Base-by-base conservation (phyloP, 2,329 filamentous ascomycete genomes). In the Spiromastix sp. region DNA sequence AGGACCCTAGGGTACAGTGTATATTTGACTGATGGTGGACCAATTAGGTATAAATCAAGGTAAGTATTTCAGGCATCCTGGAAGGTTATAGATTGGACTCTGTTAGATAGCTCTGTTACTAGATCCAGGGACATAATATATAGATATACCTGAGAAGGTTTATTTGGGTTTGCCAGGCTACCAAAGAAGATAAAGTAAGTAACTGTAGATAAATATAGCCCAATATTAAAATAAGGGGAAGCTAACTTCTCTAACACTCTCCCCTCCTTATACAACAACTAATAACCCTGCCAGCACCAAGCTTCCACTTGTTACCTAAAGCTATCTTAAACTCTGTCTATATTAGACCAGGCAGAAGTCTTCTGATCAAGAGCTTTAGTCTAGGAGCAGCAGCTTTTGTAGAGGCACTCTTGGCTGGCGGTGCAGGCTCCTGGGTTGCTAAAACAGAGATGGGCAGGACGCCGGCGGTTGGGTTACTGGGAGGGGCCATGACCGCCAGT, bases 171-270 rank as follows among this genome's bases (percentile, higher is more conserved):
- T 22, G 86, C 81, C n/a, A 80, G 75, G 47, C 82, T 89, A 30
- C 24, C 30, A 38, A 37, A 11, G 12, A 18, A 9, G 3, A 28
- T 13, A 37, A 31, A 16, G 4, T n/a, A 12, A 15, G n/a, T n/a
- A n/a, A n/a, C n/a, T n/a, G n/a, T n/a, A n/a, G n/a, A n/a, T n/a
- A n/a, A n/a, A n/a, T n/a, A n/a, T 15, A 15, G 12, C 12, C 24
- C 16, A 12, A 9, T 11, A 30, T 32, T 10, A 21, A 12, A 15
- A 22, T 48, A 41, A n/a, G 27, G n/a, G n/a, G n/a, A 27, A 30
- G 62, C 77, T 47, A 65, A 93, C 86, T 94, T 84, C 53, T 78
- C 81, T 2, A 86, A 87, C 29, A 89, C 68, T 55, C 94, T 93
- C 46, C 80, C 80, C 37, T 70, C 62, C 39, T 72, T 72, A 55